Evolutionary conservation across 371 early-diverging fungal species (phyloP), one percentile per base, ranked within the genome.

Genomic region (Apophysomyces elegans): DNA sequence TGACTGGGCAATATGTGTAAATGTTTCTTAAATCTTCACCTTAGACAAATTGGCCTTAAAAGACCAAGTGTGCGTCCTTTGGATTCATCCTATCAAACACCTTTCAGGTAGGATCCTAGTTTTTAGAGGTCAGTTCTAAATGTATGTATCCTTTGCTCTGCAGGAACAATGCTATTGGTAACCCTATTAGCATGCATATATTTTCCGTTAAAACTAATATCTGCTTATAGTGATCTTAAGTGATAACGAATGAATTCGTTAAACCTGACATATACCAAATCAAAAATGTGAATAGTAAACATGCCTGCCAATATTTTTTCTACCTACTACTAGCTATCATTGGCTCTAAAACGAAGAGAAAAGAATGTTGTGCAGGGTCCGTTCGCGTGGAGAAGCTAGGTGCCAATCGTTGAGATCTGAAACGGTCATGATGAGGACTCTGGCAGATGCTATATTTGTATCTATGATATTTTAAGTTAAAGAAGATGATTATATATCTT

Each of bases 51-150:
- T 9, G 16, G 21, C 54, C 35, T 50, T 9, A 50, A 50, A 50
- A 50, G 54, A 50, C n/a, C 54, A 50, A 50, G 21, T 21, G 54
- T 50, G 9, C 54, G 54, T 7, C 54, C 54, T 11, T 21, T 50
- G 54, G 18, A 21, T 21, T 50, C 54, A 7, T 21, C 54, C 21
- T 21, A 50, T 50, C 54, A 50, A 21, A 3, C 54, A 9, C n/a
- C 21, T 26, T 50, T 50, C 9, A 50, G 54, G 54, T 50, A 50
- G 54, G 54, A 4, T 7, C 9, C 7, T 16, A 26, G 5, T 50
- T 16, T 9, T 21, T 2, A 0, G 8, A n/a, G 9, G 16, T 50
- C 54, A 18, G 4, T 50, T n/a, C 54, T 50, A 50, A 50, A 50
- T 2, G 54, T 21, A 4, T 50, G 54, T 11, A 26, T 45, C 13